These are phyloP conservation scores for Petunia secreta DNA, from an alignment of 257 asterid genomes.

Conservation along the genomic window DNA sequence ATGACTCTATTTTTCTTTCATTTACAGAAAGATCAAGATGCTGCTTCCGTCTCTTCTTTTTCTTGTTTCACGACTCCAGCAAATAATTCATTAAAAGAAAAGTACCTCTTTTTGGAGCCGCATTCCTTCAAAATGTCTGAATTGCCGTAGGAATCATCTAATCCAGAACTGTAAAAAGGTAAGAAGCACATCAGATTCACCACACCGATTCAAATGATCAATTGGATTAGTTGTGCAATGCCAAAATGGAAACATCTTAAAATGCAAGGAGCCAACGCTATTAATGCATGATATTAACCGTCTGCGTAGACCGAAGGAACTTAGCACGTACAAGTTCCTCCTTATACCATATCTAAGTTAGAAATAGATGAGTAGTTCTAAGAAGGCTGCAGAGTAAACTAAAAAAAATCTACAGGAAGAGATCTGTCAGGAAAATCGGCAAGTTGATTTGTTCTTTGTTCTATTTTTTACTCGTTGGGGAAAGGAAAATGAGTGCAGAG, in stretches of 20 bases:
- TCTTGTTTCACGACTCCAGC: not conserved
- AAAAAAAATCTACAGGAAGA: not conserved
- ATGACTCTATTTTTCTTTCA: too few species aligned
- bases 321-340: slow-evolving; percentile 18
- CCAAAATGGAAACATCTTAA: not conserved
- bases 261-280: not conserved
- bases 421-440: not conserved
- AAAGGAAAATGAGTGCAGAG: slow-evolving; percentile 3
- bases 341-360: not conserved
- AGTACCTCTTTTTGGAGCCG: slow-evolving; percentile 57
- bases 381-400: not conserved
- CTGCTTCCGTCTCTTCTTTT: not conserved
- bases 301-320: not conserved
- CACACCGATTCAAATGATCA: not conserved
- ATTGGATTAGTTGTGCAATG: not conserved
- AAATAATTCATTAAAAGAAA: slow-evolving; percentile 9
- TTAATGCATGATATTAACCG: not conserved
- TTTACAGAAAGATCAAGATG: not conserved
- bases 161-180: slow-evolving; percentile 38
- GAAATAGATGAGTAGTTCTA: not conserved
- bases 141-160: slow-evolving; percentile 41
- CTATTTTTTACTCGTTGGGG: not conserved
- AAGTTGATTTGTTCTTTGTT: not conserved
- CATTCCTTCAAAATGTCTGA: slow-evolving; percentile 43
- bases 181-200: slow-evolving; percentile 9